Percentiles rank a stretch among this genome's conserved stretches.
Evolutionary conservation across 2,329 filamentous ascomycete genomes (phyloP).

Genomic region (Aureobasidium sp.): DNA sequence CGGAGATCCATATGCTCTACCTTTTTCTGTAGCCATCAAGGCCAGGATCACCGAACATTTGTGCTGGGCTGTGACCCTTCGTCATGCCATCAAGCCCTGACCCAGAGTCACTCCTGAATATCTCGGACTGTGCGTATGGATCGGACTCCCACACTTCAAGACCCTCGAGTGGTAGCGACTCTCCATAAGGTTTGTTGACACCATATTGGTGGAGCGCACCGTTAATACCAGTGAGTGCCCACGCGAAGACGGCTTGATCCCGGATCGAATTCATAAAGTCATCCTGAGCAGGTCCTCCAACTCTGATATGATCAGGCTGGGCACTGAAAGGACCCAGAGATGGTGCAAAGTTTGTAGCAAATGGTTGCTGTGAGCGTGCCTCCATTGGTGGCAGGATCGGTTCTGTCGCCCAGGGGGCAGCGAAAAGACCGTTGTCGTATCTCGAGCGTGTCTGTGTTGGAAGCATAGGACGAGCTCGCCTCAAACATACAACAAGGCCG

Average conservation of each 20-base stretch:
- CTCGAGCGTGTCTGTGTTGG: conserved; percentile 43
- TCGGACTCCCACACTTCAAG: conserved; percentile 51
- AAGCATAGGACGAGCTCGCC: conserved; percentile 63
- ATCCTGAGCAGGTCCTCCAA: conserved; percentile 45
- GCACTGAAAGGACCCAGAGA: conserved; percentile 27
- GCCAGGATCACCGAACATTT: conserved; percentile 27
- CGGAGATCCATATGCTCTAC: neutral
- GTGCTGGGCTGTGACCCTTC: conserved; percentile 12
- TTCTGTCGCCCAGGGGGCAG: conserved; percentile 68
- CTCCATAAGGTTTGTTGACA: conserved; percentile 53
- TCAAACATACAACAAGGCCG: conserved; percentile 72
- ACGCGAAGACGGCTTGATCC: conserved; percentile 81
- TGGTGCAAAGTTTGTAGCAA: conserved; percentile 29
- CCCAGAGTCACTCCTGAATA: conserved; percentile 13
- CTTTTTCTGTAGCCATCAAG: conserved; percentile 18
- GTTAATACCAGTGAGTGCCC: conserved; percentile 74
- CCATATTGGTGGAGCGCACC: conserved; percentile 59
- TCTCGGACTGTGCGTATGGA: conserved; percentile 14
- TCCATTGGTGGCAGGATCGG: conserved; percentile 46
- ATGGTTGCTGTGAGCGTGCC: conserved; percentile 23
- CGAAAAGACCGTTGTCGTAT: conserved; percentile 60
- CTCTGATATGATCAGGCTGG: conserved; percentile 21
- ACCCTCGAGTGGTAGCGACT: conserved; percentile 53
- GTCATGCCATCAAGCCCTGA: conserved; percentile 15
- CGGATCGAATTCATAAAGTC: conserved; percentile 73